These are phyloP conservation scores for Phytophthora melonis DNA, from an alignment of 352 stramenopile species.

Conservation along the genomic window DNA sequence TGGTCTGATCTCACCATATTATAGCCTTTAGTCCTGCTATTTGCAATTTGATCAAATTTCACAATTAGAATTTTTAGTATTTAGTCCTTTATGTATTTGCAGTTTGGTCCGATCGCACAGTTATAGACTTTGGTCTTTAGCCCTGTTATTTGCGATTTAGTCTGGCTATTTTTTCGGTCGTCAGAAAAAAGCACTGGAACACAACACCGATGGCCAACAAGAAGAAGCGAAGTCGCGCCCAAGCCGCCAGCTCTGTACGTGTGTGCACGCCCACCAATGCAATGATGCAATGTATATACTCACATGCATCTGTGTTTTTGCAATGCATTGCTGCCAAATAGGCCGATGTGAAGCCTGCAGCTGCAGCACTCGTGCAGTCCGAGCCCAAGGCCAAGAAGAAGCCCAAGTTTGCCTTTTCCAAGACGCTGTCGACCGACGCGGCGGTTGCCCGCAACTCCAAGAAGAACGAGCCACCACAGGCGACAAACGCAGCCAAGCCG, in stretches of 20 bases:
- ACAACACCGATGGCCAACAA: slow-evolving; percentile 44
- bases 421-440: slow-evolving; percentile 24
- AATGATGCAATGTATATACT: slow-evolving; percentile 1
- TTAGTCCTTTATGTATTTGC: too few relatives aligned
- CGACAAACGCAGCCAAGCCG: not conserved
- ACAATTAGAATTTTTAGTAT: too few relatives aligned
- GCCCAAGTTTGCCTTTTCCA: slow-evolving; percentile 29
- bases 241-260: slow-evolving; percentile 29
- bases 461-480: not conserved
- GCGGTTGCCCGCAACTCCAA: slow-evolving; percentile 4
- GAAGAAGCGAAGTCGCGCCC: slow-evolving; percentile 35
- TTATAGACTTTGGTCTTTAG: slow-evolving; percentile 3
- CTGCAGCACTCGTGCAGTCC: slow-evolving; percentile 2
- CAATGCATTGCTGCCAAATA: slow-evolving; percentile 8
- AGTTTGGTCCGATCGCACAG: not conserved
- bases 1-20: not conserved
- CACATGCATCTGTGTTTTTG: slow-evolving; percentile 11
- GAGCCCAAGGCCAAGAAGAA: slow-evolving; percentile 37
- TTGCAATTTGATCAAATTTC: too few relatives aligned
- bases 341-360: slow-evolving; percentile 9
- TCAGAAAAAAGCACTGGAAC: not conserved
- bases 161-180: not conserved
- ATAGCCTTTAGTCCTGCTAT: too few relatives aligned
- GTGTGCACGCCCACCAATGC: not conserved
- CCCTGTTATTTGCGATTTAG: slow-evolving; percentile 10